Percentiles rank a stretch among this genome's conserved stretches.
These are phyloP conservation scores for Pouteria campechiana DNA, from an alignment of 179 eudicot genomes.

Conservation along the genomic window DNA sequence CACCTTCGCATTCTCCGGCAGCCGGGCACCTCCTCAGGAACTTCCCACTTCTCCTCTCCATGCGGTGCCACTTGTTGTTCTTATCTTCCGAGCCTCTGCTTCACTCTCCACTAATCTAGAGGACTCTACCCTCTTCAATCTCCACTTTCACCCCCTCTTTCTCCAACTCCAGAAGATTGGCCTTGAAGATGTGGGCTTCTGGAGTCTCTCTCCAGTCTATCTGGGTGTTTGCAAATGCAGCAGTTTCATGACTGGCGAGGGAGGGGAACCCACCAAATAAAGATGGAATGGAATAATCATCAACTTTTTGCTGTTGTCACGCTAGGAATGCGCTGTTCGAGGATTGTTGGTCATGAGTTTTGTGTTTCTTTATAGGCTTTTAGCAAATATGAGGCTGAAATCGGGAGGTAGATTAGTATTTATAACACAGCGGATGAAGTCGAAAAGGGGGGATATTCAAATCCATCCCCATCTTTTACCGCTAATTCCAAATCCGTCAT, in stretches of 20 bases:
- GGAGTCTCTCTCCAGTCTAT: constrained; percentile 17
- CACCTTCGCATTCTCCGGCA: constrained; percentile 5
- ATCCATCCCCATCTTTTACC: no score
- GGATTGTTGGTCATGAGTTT: no score
- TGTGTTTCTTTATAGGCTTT: no score
- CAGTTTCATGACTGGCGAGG: background rate
- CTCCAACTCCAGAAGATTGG: constrained; percentile 10
- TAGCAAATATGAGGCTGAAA: no score
- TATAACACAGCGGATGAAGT: no score
- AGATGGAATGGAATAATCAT: no score
- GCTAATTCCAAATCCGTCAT: no score
- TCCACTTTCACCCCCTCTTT: constrained; percentile 17
- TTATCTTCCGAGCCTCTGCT: background rate
- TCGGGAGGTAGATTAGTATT: no score
- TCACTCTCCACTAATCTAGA: constrained; percentile 1
- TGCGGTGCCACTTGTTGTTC: constrained; percentile 11
- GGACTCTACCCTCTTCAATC: constrained; percentile 7
- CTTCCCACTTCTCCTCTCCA: constrained; percentile 2
- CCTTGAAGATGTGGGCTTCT: constrained; percentile 15
- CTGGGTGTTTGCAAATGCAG: background rate
- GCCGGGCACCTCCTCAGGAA: constrained; percentile 2
- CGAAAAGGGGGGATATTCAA: no score
- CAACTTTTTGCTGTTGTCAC: no score
- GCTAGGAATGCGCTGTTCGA: no score
- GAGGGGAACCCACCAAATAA: no score